These are phyloP conservation scores for Trichoderma hamatum DNA, from an alignment of 2,329 filamentous ascomycete genomes.

Conservation along the genomic window DNA sequence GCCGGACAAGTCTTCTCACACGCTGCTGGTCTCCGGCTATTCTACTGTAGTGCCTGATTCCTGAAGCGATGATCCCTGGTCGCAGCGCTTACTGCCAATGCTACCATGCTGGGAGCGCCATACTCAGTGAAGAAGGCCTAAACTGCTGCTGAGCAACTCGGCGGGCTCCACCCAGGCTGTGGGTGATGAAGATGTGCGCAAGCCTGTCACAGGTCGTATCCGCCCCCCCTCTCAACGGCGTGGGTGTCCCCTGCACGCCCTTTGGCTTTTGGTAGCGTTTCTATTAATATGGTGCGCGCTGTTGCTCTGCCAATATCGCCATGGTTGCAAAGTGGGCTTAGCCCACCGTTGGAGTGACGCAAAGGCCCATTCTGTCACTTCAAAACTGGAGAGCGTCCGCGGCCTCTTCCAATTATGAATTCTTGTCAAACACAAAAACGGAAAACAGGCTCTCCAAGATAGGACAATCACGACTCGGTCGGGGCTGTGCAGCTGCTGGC, in stretches of 20 bases:
- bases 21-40: conserved; percentile 4
- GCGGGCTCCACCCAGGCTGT: background rate
- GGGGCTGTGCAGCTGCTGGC: conserved; percentile 14
- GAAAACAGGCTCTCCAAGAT: background rate
- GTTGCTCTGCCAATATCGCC: conserved; percentile 23
- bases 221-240: background rate
- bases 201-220: conserved; percentile 19
- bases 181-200: conserved; percentile 12
- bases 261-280: conserved; percentile 5
- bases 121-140: background rate
- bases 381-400: conserved; percentile 20
- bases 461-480: background rate
- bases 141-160: conserved; percentile 15
- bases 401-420: background rate
- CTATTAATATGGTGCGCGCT: conserved; percentile 24
- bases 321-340: conserved; percentile 8
- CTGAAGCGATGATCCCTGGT: conserved; percentile 4
- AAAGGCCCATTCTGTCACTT: conserved; percentile 5
- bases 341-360: conserved; percentile 8
- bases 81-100: conserved; percentile 7
- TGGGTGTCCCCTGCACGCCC: background rate
- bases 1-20: background rate
- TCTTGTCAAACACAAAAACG: background rate
- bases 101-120: background rate
- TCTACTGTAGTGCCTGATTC: conserved; percentile 11